phyloP scores from a whole-genome alignment of 345 rosid species.

The Nasturtium officinale region DNA sequence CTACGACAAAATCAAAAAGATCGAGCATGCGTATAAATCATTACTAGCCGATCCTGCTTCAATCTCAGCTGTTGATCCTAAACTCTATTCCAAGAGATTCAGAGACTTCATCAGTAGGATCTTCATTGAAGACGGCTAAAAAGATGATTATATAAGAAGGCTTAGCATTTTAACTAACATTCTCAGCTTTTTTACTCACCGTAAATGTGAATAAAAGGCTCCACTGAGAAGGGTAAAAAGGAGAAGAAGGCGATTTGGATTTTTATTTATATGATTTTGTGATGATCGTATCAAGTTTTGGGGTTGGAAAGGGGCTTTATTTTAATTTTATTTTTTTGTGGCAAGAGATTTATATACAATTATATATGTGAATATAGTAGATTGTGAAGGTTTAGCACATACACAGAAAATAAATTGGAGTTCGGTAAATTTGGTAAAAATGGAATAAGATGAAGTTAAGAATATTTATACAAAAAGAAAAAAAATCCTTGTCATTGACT shows the following conservation, averaged over 20 bases:
- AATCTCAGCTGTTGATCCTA: constrained; percentile 96
- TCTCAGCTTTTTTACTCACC: constrained; percentile 14
- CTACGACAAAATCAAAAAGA: constrained; percentile 82
- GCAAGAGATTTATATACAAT: constrained; percentile 23
- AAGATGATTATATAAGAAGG: neutral
- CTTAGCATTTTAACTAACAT: constrained; percentile 20
- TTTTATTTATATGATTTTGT: constrained; percentile 22
- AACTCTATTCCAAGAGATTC: constrained; percentile 88
- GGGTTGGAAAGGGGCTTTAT: constrained; percentile 12
- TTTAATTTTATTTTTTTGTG: constrained; percentile 29
- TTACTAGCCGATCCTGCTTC: constrained; percentile 83
- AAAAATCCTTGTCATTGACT: neutral
- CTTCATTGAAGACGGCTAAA: constrained; percentile 84
- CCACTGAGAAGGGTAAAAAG: constrained; percentile 2
- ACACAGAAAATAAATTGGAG: constrained; percentile 7
- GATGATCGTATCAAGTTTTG: constrained; percentile 33
- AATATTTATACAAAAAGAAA: neutral
- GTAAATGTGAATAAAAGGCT: constrained; percentile 10
- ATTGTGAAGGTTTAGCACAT: constrained; percentile 42
- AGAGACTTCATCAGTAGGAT: constrained; percentile 84
- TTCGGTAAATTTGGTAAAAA: neutral
- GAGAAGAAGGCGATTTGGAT: constrained; percentile 11
- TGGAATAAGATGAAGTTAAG: neutral
- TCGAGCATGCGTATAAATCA: constrained; percentile 97
- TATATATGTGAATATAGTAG: constrained; percentile 40